Conservation (phyloP, 2,329 filamentous ascomycete genomes). For the Pestalotiopsis sp. region DNA sequence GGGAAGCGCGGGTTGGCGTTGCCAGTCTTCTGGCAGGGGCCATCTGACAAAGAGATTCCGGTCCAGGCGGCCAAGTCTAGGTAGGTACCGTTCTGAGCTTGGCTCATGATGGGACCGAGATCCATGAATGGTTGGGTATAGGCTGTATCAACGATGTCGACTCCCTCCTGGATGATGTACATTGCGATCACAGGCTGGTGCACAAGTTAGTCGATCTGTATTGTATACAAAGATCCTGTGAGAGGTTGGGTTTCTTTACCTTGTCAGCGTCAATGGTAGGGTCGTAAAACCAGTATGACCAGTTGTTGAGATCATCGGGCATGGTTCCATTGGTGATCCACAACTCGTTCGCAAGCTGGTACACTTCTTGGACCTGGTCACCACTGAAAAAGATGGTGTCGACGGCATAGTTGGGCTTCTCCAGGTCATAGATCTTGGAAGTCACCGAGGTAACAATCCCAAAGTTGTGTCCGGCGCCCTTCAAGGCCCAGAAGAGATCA, state of each 20-base stretch:
- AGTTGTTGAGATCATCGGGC: conserved; percentile 13
- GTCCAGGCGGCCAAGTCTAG: conserved; percentile 1
- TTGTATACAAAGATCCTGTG: background rate
- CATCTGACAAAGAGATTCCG: background rate
- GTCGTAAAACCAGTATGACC: conserved; percentile 2
- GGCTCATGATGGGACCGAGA: background rate
- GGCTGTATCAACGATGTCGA: background rate
- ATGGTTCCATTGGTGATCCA: background rate
- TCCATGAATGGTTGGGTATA: conserved; percentile 1
- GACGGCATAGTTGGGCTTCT: conserved; percentile 14
- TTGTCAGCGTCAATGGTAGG: conserved; percentile 10
- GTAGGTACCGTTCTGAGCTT: background rate
- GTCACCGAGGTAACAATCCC: conserved; percentile 14
- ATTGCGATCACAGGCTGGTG: background rate
- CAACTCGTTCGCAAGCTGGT: conserved; percentile 7
- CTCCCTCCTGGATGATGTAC: conserved; percentile 12
- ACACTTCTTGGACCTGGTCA: conserved; percentile 19
- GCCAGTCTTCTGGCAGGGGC: conserved; percentile 1
- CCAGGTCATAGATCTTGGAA: conserved; percentile 28
- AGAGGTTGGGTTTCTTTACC: background rate
- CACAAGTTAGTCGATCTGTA: background rate
- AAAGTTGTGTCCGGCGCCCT: conserved; percentile 50
- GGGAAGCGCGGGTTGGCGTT: conserved; percentile 5
- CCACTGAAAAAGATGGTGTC: conserved; percentile 13
- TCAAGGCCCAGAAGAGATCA: conserved; percentile 61